Conservation (phyloP, 2,329 filamentous ascomycete genomes). For the Aspergillus melleus region DNA sequence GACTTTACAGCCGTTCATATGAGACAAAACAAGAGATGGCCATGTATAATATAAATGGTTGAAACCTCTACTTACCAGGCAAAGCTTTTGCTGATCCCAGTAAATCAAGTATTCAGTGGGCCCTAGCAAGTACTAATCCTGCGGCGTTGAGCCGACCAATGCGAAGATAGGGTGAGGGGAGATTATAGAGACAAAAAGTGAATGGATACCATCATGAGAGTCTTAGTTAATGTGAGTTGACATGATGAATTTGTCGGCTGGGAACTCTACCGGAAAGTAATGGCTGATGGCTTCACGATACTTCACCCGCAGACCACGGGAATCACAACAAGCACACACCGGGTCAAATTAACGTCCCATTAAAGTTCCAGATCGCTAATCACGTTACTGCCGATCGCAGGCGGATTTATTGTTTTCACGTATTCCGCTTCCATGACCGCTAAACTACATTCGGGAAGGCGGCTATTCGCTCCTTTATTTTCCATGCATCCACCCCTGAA, state of each 20-base stretch:
- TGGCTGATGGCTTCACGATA: not conserved
- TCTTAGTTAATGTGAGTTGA: not conserved
- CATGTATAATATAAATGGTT: not conserved
- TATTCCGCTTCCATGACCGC: not conserved
- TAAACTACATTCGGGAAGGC: not conserved
- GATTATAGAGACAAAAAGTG: not conserved
- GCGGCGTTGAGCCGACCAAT: not conserved
- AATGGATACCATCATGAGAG: not conserved
- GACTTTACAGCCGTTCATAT: not conserved
- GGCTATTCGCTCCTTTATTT: too few relatives aligned
- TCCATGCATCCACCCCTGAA: not conserved
- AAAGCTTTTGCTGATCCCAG: not conserved
- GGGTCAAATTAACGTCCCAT: conserved; percentile 15
- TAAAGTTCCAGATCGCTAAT: conserved; percentile 17
- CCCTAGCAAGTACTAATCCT: not conserved
- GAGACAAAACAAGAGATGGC: not conserved
- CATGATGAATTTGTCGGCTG: not conserved
- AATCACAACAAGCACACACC: not conserved
- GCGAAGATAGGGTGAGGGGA: not conserved
- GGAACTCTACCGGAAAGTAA: not conserved
- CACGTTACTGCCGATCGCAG: conserved; percentile 16
- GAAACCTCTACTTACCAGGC: not conserved
- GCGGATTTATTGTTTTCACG: conserved; percentile 16
- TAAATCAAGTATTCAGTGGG: not conserved
- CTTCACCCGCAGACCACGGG: not conserved